A percentile compares a stretch with the other conserved stretches of the same genome.
Conservation (phyloP, 805 yeast species). For the Sugiyamaella chiloensis region DNA sequence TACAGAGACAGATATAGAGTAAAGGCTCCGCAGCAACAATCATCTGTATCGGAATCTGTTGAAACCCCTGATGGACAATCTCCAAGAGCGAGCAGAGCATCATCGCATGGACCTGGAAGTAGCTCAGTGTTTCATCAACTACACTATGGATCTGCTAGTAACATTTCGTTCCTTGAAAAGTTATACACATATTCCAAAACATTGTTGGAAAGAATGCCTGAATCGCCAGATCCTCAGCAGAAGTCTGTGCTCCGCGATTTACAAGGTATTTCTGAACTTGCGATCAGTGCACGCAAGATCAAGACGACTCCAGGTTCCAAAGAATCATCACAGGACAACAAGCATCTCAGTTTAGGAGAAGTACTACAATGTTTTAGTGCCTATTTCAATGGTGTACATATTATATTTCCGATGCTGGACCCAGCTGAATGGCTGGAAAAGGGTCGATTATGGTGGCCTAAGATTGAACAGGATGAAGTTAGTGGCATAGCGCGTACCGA, state of each 20-base stretch:
- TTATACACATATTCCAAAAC: conserved; percentile 6
- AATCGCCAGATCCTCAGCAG: not conserved
- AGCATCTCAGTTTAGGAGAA: not conserved
- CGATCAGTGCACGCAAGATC: not conserved
- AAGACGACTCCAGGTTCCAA: not conserved
- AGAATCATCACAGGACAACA: not conserved
- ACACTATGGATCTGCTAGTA: conserved; percentile 12
- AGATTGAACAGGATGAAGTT: not conserved
- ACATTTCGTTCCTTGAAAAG: conserved; percentile 9
- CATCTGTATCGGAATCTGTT: not conserved
- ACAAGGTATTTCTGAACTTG: conserved; percentile 1
- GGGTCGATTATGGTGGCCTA: not conserved
- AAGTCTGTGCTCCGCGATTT: not conserved
- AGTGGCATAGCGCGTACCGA: not conserved
- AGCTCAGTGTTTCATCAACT: not conserved
- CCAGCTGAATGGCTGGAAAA: not conserved
- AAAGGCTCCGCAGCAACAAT: not conserved
- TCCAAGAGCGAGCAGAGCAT: not conserved
- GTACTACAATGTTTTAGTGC: not conserved
- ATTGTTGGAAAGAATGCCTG: not conserved
- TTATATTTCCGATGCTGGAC: conserved; percentile 2
- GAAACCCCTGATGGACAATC: not conserved
- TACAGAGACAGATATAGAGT: conserved; percentile 1
- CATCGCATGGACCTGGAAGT: not conserved
- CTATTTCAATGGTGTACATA: conserved; percentile 4